Conservation (phyloP, 495 filamentous ascomycete genomes). For the Hyaloscypha hepaticicola region DNA sequence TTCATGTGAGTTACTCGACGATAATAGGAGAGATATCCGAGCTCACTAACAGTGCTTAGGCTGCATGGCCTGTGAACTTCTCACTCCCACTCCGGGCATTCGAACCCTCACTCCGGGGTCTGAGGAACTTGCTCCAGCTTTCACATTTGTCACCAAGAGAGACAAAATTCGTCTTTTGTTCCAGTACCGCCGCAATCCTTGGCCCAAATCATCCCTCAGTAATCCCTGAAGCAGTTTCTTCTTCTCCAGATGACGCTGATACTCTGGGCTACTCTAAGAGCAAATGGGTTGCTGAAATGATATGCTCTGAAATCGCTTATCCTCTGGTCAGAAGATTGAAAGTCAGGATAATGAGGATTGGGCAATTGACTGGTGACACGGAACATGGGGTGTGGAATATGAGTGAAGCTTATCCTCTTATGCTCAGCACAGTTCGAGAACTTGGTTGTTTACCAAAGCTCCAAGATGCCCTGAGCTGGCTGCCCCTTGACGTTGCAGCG, state of each 20-base stretch:
- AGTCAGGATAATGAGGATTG: slow-evolving; percentile 51
- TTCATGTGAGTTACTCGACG: neutral
- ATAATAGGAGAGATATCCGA: slow-evolving; percentile 28
- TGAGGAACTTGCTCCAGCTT: slow-evolving; percentile 50
- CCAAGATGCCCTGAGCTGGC: slow-evolving; percentile 48
- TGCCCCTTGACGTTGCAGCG: slow-evolving; percentile 58
- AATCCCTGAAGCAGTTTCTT: slow-evolving; percentile 50
- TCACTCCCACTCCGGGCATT: slow-evolving; percentile 53
- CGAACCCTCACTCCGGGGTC: slow-evolving; percentile 46
- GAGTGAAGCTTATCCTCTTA: slow-evolving; percentile 62
- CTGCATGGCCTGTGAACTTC: slow-evolving; percentile 70
- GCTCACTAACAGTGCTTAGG: slow-evolving; percentile 31
- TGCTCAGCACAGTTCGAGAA: slow-evolving; percentile 48
- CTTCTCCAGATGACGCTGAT: slow-evolving; percentile 48
- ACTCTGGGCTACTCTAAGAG: slow-evolving; percentile 59
- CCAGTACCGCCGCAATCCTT: slow-evolving; percentile 47
- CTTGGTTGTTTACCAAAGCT: slow-evolving; percentile 54
- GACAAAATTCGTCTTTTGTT: slow-evolving; percentile 57
- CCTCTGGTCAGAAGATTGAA: slow-evolving; percentile 26
- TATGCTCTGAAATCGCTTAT: slow-evolving; percentile 38
- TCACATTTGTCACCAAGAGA: slow-evolving; percentile 27
- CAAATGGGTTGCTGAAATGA: slow-evolving; percentile 63
- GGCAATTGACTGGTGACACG: slow-evolving; percentile 58
- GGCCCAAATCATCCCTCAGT: slow-evolving; percentile 12
- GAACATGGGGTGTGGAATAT: slow-evolving; percentile 58